Percentiles rank a stretch among this genome's conserved stretches.
Conservation (phyloP, 768 basidiomycete genomes). For the Boletus pseudopeckii region DNA sequence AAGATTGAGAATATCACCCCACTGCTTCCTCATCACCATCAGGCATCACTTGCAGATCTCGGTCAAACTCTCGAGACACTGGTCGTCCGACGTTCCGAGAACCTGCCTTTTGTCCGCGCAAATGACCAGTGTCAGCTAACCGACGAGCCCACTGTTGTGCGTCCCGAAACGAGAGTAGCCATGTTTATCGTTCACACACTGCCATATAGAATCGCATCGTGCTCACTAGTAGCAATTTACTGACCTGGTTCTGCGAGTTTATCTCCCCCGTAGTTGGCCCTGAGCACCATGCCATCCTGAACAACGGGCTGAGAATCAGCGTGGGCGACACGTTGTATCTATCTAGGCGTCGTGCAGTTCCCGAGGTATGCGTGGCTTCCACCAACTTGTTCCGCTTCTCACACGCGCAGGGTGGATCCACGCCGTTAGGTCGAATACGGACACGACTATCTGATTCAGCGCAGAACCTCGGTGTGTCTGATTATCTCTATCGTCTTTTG, state of each 20-base stretch:
- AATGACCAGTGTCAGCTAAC: conserved; percentile 12
- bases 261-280: conserved; percentile 22
- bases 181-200: conserved; percentile 6
- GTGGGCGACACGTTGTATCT: conserved; percentile 60
- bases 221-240: conserved; percentile 44
- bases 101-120: conserved; percentile 28
- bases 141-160: conserved; percentile 27
- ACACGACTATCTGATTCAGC: conserved; percentile 65
- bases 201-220: conserved; percentile 45
- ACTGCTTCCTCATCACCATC: conserved; percentile 27
- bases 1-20: conserved; percentile 36
- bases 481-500: conserved; percentile 5
- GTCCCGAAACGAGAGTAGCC: conserved; percentile 5
- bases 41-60: conserved; percentile 20
- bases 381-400: conserved; percentile 12
- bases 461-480: conserved; percentile 52
- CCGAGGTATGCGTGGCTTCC: conserved; percentile 44
- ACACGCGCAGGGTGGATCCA: conserved; percentile 74
- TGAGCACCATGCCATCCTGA: conserved; percentile 34
- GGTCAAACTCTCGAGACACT: conserved; percentile 33
- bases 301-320: conserved; percentile 41
- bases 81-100: conserved; percentile 30
- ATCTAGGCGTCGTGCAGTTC: conserved; percentile 44
- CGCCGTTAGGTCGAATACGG: conserved; percentile 69
- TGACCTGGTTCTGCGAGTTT: conserved; percentile 44